phyloP scores from a whole-genome alignment of 495 filamentous ascomycete species.

The Penicillium soppii region DNA sequence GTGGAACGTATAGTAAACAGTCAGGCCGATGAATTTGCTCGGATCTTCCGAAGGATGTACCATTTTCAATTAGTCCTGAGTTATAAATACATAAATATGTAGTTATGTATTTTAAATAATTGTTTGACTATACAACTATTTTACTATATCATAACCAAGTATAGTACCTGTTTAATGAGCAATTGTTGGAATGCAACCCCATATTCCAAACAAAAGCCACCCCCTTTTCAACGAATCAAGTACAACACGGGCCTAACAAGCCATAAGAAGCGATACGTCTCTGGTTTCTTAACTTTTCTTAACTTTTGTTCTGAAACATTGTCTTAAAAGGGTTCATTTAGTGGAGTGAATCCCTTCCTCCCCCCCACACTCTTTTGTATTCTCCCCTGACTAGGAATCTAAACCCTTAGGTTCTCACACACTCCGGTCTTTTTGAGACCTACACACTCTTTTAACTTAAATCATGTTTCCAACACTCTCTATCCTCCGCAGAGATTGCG shows the following conservation, averaged over 20 bases:
- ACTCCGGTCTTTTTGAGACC: background rate
- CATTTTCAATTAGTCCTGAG: no score
- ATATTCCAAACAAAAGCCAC: conserved; percentile 1
- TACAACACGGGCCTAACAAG: background rate
- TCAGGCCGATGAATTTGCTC: no score
- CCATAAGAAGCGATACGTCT: background rate
- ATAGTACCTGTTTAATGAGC: no score
- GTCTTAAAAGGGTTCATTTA: background rate
- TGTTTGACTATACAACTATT: no score
- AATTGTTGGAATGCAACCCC: conserved; percentile 6
- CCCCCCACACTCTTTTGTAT: conserved; percentile 1
- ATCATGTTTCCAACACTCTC: background rate
- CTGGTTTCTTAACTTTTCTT: background rate
- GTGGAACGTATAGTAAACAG: no score
- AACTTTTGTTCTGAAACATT: background rate
- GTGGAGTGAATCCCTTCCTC: background rate
- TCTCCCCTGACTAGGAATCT: background rate
- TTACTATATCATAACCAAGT: no score
- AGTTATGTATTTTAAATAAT: no score
- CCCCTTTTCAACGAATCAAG: conserved; percentile 5
- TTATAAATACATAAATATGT: no score
- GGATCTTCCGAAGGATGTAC: no score
- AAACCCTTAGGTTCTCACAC: background rate
- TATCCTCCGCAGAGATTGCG: background rate
- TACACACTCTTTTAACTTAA: conserved; percentile 1